Conservation (phyloP, 805 yeast species). For the Sungouiozyma intestinalis region DNA sequence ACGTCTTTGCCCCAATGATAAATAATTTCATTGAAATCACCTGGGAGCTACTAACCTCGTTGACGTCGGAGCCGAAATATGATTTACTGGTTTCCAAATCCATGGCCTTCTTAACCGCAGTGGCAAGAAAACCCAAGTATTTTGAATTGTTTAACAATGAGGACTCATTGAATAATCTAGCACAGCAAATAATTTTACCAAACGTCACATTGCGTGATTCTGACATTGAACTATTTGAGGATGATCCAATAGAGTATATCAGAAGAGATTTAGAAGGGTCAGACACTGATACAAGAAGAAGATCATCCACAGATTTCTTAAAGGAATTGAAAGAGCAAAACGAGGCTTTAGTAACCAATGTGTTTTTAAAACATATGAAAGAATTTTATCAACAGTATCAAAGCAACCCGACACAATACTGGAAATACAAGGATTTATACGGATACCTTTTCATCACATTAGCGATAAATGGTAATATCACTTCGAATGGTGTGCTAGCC, state of each 20-base stretch:
- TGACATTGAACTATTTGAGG: slow-evolving; percentile 91
- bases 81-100: slow-evolving; percentile 79
- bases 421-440: slow-evolving; percentile 85
- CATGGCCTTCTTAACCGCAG: slow-evolving; percentile 70
- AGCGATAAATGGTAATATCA: slow-evolving; percentile 85
- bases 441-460: slow-evolving; percentile 76
- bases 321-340: slow-evolving; percentile 75
- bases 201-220: slow-evolving; percentile 75
- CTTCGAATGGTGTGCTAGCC: slow-evolving; percentile 76
- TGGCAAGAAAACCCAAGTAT: slow-evolving; percentile 60
- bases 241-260: slow-evolving; percentile 89
- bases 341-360: slow-evolving; percentile 61
- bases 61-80: slow-evolving; percentile 62
- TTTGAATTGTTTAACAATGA: slow-evolving; percentile 53
- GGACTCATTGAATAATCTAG: slow-evolving; percentile 58
- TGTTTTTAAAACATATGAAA: slow-evolving; percentile 63
- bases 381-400: slow-evolving; percentile 48
- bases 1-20: slow-evolving; percentile 72
- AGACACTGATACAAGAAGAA: slow-evolving; percentile 84
- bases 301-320: slow-evolving; percentile 86
- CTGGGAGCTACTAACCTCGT: slow-evolving; percentile 63
- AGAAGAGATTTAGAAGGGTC: slow-evolving; percentile 93
- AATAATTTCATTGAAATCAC: slow-evolving; percentile 69
- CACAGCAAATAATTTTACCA: slow-evolving; percentile 79
- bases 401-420: slow-evolving; percentile 37